Evolutionary conservation across 83 land plant genomes (phyloP).

Genomic region (Picea mariana): DNA sequence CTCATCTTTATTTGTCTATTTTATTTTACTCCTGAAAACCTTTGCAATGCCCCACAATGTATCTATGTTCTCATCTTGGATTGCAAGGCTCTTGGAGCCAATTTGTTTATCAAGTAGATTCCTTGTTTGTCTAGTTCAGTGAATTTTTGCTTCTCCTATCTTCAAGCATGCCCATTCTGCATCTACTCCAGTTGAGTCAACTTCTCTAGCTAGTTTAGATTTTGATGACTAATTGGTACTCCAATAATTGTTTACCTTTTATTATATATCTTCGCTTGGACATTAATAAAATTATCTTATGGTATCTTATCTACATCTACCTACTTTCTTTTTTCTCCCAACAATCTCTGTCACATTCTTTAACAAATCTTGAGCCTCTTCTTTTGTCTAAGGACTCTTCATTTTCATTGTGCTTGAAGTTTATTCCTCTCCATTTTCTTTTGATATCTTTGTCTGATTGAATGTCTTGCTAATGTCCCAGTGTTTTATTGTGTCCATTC

Average conservation of each 20-base stretch:
- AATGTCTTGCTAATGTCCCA: no score
- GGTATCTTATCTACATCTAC: neutral
- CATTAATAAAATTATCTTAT: no score
- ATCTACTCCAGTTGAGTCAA: constrained; percentile 18
- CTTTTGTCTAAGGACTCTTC: neutral
- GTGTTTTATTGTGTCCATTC: no score
- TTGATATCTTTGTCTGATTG: no score
- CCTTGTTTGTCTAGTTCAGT: neutral
- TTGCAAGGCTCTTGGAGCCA: constrained; percentile 2
- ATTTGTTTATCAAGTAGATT: neutral
- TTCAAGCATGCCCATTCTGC: neutral
- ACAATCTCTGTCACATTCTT: neutral
- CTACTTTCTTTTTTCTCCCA: neutral
- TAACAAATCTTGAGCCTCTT: neutral
- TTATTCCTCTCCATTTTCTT: no score
- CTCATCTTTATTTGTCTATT: neutral
- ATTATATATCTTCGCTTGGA: no score
- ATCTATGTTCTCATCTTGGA: neutral
- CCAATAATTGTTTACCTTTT: neutral
- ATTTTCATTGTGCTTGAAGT: no score
- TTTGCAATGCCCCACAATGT: neutral
- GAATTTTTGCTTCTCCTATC: neutral
- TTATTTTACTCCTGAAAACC: neutral
- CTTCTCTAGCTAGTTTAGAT: neutral
- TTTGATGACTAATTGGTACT: neutral